Base-by-base conservation (phyloP, 1,139 yeast species). In the Pichia sp. region DNA sequence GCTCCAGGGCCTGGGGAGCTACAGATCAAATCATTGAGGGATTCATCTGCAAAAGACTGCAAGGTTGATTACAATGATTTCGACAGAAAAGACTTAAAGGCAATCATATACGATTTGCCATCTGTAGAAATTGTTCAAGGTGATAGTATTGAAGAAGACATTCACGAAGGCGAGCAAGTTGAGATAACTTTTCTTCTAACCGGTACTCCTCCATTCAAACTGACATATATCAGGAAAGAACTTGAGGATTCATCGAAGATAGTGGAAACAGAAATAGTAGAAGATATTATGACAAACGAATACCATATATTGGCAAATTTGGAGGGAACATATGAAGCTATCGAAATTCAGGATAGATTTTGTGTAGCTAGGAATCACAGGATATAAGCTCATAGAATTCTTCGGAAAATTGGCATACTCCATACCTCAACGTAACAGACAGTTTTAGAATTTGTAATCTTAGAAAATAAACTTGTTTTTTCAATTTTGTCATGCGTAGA, bases 241-340 rank as follows among this genome's bases (percentile, higher is more conserved):
- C 51, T 67, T 23, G 56, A 59, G 10, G 67, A 74, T n/a, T 74
- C 74, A 3, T 65, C 61, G 8, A 79, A 78, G 56, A 81, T 87
- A 23, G 84, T 88, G 31, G 98, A 92, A 65, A 85, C 89, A 1
- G 86, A 87, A 59, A 83, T 87, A 3, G 82, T 92, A 36, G 76
- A 81, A 8, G 85, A 85, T 61, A 88, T 92, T 40, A 75, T 81
- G 72, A 85, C 80, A 2, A 72, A 82, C 64, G 89, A 85, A 62
- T 83, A 89, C 67, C 77, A 82, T 50, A 85, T 88, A 5, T 74
- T 78, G 65, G 93, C 96, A 1, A 87, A 90, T 62, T 75, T 89
- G 62, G 97, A 92, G 67, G 99, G 99, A 47, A 87, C 90, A 4
- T 93, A 95, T 67, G 97, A 92, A 69, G 97, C 97, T 8, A 80